phyloP scores from a whole-genome alignment of 805 yeast species.

The Zygosaccharomyces bisporus region DNA sequence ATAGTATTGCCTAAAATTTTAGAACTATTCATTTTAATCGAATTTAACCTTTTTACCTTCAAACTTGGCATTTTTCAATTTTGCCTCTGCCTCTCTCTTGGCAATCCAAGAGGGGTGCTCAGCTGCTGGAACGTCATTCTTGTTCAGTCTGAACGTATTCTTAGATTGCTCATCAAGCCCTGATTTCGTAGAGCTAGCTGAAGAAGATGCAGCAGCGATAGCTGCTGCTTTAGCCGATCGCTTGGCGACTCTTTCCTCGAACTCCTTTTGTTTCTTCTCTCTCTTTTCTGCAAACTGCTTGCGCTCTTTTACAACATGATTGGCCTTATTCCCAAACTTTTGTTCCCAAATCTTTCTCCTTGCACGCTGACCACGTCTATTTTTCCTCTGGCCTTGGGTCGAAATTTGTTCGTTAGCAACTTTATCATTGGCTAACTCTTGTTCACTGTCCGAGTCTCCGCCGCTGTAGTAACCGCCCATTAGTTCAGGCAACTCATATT shows the following conservation, averaged over 20 bases:
- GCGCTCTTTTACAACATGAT: constrained; percentile 69
- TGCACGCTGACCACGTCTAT: constrained; percentile 95
- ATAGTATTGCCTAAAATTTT: constrained; percentile 1
- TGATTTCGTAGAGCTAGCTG: too few species aligned
- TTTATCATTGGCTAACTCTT: constrained; percentile 47
- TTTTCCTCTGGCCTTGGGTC: constrained; percentile 54
- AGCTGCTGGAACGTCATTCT: constrained; percentile 6
- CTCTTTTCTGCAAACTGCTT: constrained; percentile 52
- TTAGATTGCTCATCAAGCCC: constrained; percentile 3
- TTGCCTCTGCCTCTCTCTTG: constrained; percentile 67
- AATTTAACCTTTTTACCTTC: constrained; percentile 82
- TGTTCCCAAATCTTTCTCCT: constrained; percentile 95
- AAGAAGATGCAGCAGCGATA: constrained; percentile 39
- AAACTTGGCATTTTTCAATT: constrained; percentile 60
- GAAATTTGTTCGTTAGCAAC: constrained; percentile 40
- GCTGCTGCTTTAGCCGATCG: constrained; percentile 52
- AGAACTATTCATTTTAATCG: constrained; percentile 39
- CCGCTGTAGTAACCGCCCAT: constrained; percentile 82
- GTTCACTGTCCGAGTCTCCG: constrained; percentile 59
- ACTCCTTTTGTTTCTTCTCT: constrained; percentile 58
- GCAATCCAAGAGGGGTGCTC: constrained; percentile 99
- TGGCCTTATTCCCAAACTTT: constrained; percentile 81
- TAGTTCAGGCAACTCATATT: constrained; percentile 57
- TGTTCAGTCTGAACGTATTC: constrained; percentile 4
- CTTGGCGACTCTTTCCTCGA: constrained; percentile 66